phyloP scores from a whole-genome alignment of 441 rosid genomes.

The California macrophylla region DNA sequence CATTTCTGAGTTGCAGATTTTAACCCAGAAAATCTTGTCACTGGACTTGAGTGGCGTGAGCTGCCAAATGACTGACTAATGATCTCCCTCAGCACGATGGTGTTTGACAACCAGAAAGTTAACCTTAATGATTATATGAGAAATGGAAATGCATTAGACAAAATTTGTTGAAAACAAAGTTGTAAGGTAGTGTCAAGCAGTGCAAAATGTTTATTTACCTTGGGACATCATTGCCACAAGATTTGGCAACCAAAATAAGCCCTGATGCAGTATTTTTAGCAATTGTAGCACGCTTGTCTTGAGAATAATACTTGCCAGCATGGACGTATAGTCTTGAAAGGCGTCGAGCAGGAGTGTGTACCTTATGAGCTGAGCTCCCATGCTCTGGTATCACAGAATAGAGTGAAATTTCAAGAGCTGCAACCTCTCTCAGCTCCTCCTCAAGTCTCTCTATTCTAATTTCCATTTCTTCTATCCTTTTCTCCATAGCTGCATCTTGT shows the following conservation, averaged over 20 bases:
- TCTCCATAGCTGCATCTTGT: slow-evolving; percentile 33
- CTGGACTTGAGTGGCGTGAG: slow-evolving; percentile 30
- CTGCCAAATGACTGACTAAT: slow-evolving; percentile 34
- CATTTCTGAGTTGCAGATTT: slow-evolving; percentile 20
- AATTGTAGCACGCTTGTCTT: slow-evolving; percentile 56
- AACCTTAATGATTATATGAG: slow-evolving; percentile 41
- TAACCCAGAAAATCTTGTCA: slow-evolving; percentile 32
- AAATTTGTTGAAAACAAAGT: slow-evolving; percentile 8
- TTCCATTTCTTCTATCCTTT: slow-evolving; percentile 64
- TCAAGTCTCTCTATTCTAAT: slow-evolving; percentile 64
- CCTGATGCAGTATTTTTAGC: slow-evolving; percentile 80
- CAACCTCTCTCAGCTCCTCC: slow-evolving; percentile 86
- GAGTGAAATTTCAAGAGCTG: slow-evolving; percentile 79
- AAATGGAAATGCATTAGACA: slow-evolving; percentile 5
- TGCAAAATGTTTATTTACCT: slow-evolving; percentile 36
- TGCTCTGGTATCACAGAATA: slow-evolving; percentile 83
- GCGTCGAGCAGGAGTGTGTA: slow-evolving; percentile 94
- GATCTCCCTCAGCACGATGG: slow-evolving; percentile 61
- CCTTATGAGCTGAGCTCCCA: slow-evolving; percentile 81
- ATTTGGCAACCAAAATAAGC: slow-evolving; percentile 70
- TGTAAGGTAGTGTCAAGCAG: slow-evolving; percentile 12
- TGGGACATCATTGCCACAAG: slow-evolving; percentile 94
- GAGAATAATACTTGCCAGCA: slow-evolving; percentile 45
- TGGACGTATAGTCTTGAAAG: slow-evolving; percentile 83
- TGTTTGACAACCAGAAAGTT: slow-evolving; percentile 91